These are phyloP conservation scores for Glycine soja DNA, from an alignment of 306 rosid genomes.

Conservation along the genomic window DNA sequence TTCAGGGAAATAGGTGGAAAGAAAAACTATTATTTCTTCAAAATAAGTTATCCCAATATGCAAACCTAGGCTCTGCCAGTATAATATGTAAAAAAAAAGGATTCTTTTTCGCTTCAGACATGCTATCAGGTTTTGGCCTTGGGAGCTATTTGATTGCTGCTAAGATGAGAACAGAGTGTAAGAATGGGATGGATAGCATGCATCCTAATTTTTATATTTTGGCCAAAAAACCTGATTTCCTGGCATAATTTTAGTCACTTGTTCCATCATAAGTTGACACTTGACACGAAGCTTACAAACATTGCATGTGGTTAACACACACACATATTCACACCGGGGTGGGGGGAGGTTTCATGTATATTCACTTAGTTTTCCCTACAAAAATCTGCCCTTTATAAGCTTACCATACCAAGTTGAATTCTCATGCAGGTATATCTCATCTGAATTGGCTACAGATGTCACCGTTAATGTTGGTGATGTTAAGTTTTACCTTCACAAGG, in stretches of 20 bases:
- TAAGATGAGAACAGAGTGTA: conserved; percentile 2
- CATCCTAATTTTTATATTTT: background rate
- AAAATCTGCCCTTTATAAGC: conserved; percentile 2
- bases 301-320: background rate
- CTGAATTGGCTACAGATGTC: conserved; percentile 85
- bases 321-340: background rate
- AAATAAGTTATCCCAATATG: background rate
- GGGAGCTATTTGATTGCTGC: conserved; percentile 14
- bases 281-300: background rate
- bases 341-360: background rate
- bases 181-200: background rate
- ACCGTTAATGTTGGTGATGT: conserved; percentile 76
- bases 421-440: conserved; percentile 72
- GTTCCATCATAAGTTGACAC: background rate
- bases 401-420: conserved; percentile 32
- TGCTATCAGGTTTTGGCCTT: conserved; percentile 17
- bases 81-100: background rate
- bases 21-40: background rate
- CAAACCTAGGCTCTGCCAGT: background rate
- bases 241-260: background rate
- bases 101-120: background rate
- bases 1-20: background rate
- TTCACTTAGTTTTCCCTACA: background rate
- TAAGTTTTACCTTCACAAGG: conserved; percentile 92
- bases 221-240: background rate